Evolutionary conservation across 371 early-diverging fungal species (phyloP).

Genomic region (Mortierella sp.): DNA sequence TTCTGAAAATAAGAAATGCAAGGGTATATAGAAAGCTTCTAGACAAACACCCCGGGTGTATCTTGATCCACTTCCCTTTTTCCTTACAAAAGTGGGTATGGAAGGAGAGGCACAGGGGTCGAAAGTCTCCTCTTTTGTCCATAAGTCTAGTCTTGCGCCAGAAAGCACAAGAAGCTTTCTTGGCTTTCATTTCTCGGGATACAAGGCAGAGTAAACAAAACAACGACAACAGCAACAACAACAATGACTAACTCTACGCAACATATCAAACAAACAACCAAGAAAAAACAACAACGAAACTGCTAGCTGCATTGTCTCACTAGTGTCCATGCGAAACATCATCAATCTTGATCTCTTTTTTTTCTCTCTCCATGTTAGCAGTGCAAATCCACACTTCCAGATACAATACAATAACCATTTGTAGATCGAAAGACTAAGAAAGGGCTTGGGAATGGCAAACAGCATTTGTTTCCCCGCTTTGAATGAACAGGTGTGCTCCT

Average conservation of each 20-base stretch:
- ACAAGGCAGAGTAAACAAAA: too few relatives aligned
- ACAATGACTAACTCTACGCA: too few relatives aligned
- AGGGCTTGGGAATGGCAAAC: background rate
- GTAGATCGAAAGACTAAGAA: background rate
- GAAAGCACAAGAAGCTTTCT: background rate
- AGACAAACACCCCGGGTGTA: background rate
- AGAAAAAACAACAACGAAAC: too few relatives aligned
- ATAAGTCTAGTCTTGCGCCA: background rate
- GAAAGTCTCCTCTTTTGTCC: conserved; percentile 8
- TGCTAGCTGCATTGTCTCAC: too few relatives aligned
- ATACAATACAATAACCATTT: too few relatives aligned
- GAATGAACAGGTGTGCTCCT: background rate
- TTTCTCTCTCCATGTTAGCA: background rate
- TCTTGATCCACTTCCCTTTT: background rate
- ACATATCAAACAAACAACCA: too few relatives aligned
- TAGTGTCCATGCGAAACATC: background rate
- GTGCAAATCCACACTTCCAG: background rate
- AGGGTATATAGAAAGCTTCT: background rate
- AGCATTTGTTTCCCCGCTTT: background rate
- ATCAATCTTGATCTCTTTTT: background rate
- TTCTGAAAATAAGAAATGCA: too few relatives aligned
- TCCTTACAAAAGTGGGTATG: background rate
- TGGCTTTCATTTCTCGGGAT: too few relatives aligned
- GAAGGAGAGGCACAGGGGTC: conserved; percentile 5
- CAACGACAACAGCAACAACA: too few relatives aligned